Base-by-base conservation (phyloP, 371 early-diverging fungal genomes). In the Apophysomyces elegans region DNA sequence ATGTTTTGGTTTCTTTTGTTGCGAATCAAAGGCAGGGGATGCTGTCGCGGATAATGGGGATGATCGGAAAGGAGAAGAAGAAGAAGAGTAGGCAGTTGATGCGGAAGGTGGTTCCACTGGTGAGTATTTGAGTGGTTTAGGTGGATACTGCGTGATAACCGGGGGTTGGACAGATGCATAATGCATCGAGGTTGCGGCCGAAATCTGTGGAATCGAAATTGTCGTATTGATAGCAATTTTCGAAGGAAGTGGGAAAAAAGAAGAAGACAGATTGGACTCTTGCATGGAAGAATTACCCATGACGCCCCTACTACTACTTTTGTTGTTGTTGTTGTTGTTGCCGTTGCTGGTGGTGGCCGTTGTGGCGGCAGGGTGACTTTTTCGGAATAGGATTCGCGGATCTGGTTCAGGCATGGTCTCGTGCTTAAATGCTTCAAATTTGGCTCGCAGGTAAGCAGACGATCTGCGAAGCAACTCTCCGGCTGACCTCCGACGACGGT, bases 201-300 rank as follows among this genome's bases (percentile, higher is more conserved):
- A 8, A 59, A 64, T 60, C 37, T 62, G 70, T 5, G 74, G 70
- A 26, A 70, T 63, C 37, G 77, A 62, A 50, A 81, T 81, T 1
- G 81, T 81, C 7, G 81, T 81, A 61, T 81, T 74, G 67, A 78
- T 78, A 8, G 73, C 64, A 39, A 78, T 59, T 58, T 76, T 82
- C 11, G 70, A 59, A 1, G 70, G 75, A 37, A 61, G 78, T n/a
- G 67, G 64, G 26, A 64, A 37, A 2, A 62, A 67, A 5, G 69
- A 37, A 26, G 38, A 39, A 37, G 63, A 63, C 13, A 54, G n/a
- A 45, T 45, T 45, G 6, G 16, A 45, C 32, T 26, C 32, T 26
- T 26, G 56, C 21, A 65, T 59, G 58, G 18, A 54, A 36, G 18
- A 21, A 11, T 47, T n/a, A 7, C 47, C 62, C 32, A 26, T 26